Percentiles rank a stretch among this genome's conserved stretches.
Evolutionary conservation across 2,329 filamentous ascomycete species (phyloP).

Genomic region (Arthroderma sp.): DNA sequence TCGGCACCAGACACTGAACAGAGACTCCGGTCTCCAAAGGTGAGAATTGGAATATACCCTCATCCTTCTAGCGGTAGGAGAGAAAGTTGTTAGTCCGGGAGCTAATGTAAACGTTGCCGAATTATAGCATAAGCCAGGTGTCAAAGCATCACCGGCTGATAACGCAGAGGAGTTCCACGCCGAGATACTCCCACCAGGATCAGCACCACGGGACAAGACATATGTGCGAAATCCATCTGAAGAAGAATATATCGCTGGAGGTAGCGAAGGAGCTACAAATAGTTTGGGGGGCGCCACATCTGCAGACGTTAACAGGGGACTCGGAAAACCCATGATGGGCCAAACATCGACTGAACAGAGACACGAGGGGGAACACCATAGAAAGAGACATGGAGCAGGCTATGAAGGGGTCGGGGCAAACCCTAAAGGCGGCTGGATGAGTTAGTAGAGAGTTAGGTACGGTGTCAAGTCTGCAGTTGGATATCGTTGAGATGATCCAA

Average conservation of each 20-base stretch:
- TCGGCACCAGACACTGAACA: background rate
- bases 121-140: conserved; percentile 49
- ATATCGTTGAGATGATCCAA: too few relatives aligned
- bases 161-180: conserved; percentile 53
- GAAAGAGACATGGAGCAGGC: conserved; percentile 31
- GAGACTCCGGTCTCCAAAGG: background rate
- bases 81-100: background rate
- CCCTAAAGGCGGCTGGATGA: background rate
- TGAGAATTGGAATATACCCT: background rate
- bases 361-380: conserved; percentile 32
- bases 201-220: conserved; percentile 44
- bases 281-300: conserved; percentile 42
- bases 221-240: conserved; percentile 31
- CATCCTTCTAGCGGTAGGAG: too few relatives aligned
- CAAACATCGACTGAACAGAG: conserved; percentile 36
- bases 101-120: background rate
- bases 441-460: too few relatives aligned
- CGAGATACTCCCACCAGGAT: conserved; percentile 47
- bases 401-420: conserved; percentile 33
- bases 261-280: conserved; percentile 24
- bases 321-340: conserved; percentile 40
- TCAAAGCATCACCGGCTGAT: conserved; percentile 40
- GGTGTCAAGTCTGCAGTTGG: too few relatives aligned
- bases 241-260: conserved; percentile 11
- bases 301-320: conserved; percentile 38